Evolutionary conservation across 768 basidiomycete species (phyloP), one percentile per base, ranked within the genome.

Genomic region (Phanerochaete carnosa): DNA sequence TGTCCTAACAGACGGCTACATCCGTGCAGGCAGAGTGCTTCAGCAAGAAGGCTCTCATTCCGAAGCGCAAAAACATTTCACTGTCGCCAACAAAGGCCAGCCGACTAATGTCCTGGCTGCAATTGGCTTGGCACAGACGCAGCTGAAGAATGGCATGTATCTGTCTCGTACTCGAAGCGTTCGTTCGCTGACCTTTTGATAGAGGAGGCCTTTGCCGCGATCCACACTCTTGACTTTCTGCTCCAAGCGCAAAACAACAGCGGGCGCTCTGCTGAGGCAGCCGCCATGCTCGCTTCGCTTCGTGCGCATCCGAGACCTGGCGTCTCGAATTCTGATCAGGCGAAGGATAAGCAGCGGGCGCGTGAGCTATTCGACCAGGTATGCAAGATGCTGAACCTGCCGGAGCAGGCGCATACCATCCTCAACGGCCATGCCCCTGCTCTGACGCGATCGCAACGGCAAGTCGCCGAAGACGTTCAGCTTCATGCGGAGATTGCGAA

Each of bases 401-500:
- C 79, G 0, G 89, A 90, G n/a, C 83, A 86, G 30, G 66, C 74
- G 3, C 79, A 83, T 11, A 59, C 74, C 15, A 65, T 62, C 62
- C 22, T 59, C 23, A 71, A 69, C 52, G 70, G 72, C 35, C 59
- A 64, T 15, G 62, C 57, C 8, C 61, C 61, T 6, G 46, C 59
- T 16, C 63, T 67, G 12, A 65, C 69, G 23, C 62, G 70, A 8
- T 68, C 77, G 2, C 76, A 86, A 5, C 80, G 83, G 23, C 81
- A 77, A 23, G 80, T 94, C 52, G 78, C 79, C 0, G 85, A 90
- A 15, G 96, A 99, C 67, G 76, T 90, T 55, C 91, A 96, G 61
- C 85, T 98, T 82, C 89, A 93, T 64, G 76, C 88, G n/a, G 95
- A 98, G 71, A 87, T 98, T 61, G 94, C 94, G 12, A 84, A 87